phyloP scores from a whole-genome alignment of 2,329 filamentous ascomycete species.

The Hymenoscyphus albidus region DNA sequence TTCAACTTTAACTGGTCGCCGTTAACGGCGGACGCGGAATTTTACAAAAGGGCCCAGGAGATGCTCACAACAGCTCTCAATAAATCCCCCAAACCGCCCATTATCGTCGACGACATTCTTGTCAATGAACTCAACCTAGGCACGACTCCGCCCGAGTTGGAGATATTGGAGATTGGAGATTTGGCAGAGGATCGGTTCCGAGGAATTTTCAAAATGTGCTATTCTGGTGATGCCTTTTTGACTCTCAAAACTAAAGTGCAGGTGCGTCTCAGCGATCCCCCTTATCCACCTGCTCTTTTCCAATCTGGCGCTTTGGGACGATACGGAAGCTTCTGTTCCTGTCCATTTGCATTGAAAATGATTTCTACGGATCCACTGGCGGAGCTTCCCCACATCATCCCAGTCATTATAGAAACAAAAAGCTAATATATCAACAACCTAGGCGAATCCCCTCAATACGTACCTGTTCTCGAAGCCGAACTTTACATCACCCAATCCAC shows the following conservation, averaged over 20 bases:
- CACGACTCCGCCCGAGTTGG: constrained; percentile 87
- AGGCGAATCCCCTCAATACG: constrained; percentile 94
- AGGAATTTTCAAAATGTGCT: constrained; percentile 99
- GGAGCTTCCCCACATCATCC: constrained; percentile 18
- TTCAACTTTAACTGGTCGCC: constrained; percentile 99
- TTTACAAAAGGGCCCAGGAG: constrained; percentile 86
- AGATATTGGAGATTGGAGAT: constrained; percentile 97
- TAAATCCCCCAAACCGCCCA: constrained; percentile 95
- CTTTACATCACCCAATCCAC: constrained; percentile 87
- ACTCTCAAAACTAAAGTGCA: constrained; percentile 95
- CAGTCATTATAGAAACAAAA: constrained; percentile 32
- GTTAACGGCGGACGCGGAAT: constrained; percentile 88
- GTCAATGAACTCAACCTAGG: constrained; percentile 97
- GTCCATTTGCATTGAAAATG: constrained; percentile 20
- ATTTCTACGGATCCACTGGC: constrained; percentile 32
- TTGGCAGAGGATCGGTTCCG: constrained; percentile 94
- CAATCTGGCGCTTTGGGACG: background rate
- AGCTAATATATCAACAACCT: constrained; percentile 49
- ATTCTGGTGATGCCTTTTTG: constrained; percentile 90
- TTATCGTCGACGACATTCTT: constrained; percentile 98
- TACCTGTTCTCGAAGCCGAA: constrained; percentile 86
- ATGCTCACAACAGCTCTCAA: constrained; percentile 93
- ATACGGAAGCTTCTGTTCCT: constrained; percentile 2
- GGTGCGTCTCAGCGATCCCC: constrained; percentile 47
- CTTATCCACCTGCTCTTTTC: constrained; percentile 1